These are phyloP conservation scores for Akanthomyces uredinophilus DNA, from an alignment of 2,329 filamentous ascomycete species.

Conservation along the genomic window DNA sequence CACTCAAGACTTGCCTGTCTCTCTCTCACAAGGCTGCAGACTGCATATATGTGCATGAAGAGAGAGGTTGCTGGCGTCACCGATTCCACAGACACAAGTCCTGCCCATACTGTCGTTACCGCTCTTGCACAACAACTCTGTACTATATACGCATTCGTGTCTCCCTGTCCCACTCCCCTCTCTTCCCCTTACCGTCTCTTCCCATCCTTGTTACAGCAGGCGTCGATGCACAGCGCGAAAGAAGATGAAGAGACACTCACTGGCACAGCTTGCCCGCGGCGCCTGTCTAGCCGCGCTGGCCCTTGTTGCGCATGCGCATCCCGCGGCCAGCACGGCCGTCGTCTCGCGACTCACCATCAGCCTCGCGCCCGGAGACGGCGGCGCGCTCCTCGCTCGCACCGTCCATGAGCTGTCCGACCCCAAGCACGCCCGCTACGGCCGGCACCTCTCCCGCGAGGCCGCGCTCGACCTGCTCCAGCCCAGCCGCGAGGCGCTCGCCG, in stretches of 20 bases:
- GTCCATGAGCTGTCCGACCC: slow-evolving; percentile 47
- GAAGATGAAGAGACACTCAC: not conserved
- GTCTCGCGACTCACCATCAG: slow-evolving; percentile 25
- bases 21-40: not conserved
- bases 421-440: slow-evolving; percentile 40
- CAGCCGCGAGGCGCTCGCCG: slow-evolving; percentile 30
- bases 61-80: too few relatives aligned
- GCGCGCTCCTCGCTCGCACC: slow-evolving; percentile 34
- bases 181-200: too few relatives aligned
- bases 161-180: too few relatives aligned
- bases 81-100: too few relatives aligned
- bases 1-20: too few relatives aligned
- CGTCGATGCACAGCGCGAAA: not conserved
- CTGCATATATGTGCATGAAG: not conserved
- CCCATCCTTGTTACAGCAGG: too few relatives aligned
- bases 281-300: not conserved
- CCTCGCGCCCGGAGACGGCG: slow-evolving; percentile 23
- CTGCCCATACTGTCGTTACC: too few relatives aligned
- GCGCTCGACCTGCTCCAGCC: slow-evolving; percentile 46
- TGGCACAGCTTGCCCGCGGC: not conserved
- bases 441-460: slow-evolving; percentile 43
- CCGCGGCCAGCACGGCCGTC: not conserved
- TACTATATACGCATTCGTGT: too few relatives aligned
- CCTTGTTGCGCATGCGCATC: not conserved
- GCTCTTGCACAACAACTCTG: too few relatives aligned